Conservation (phyloP, 1,284 basidiomycete species). For the Earliella scabrosa region DNA sequence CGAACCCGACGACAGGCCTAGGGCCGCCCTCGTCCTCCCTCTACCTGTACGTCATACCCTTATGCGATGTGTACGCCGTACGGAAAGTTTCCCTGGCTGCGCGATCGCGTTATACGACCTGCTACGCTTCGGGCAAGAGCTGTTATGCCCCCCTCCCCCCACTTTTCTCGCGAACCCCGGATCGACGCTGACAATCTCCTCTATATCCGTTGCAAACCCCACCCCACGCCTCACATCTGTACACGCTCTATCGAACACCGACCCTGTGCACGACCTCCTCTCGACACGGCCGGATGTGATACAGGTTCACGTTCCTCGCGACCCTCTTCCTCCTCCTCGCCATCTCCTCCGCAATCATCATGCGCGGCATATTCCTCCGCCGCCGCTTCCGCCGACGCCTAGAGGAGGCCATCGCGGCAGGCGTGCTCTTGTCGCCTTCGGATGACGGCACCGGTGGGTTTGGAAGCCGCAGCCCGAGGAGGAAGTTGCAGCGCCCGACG, state of each 20-base stretch:
- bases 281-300: background rate
- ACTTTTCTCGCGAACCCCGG: no score
- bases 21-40: constrained; percentile 42
- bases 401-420: constrained; percentile 53
- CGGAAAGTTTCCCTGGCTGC: background rate
- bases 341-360: constrained; percentile 65
- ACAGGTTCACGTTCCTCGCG: constrained; percentile 72
- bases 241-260: no score
- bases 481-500: constrained; percentile 51
- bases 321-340: constrained; percentile 68
- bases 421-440: constrained; percentile 42
- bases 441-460: constrained; percentile 38
- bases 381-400: constrained; percentile 56
- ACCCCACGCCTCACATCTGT: no score
- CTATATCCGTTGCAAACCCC: no score
- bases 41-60: constrained; percentile 38
- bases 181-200: no score
- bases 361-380: constrained; percentile 65
- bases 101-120: background rate
- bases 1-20: background rate
- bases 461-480: constrained; percentile 27
- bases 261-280: background rate
- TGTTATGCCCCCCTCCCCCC: no score
- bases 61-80: background rate
- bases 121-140: no score